A percentile compares a stretch with the other conserved stretches of the same genome.
These are phyloP conservation scores for Hypoxylon sp. DNA, from an alignment of 2,329 filamentous ascomycete species.

Conservation along the genomic window DNA sequence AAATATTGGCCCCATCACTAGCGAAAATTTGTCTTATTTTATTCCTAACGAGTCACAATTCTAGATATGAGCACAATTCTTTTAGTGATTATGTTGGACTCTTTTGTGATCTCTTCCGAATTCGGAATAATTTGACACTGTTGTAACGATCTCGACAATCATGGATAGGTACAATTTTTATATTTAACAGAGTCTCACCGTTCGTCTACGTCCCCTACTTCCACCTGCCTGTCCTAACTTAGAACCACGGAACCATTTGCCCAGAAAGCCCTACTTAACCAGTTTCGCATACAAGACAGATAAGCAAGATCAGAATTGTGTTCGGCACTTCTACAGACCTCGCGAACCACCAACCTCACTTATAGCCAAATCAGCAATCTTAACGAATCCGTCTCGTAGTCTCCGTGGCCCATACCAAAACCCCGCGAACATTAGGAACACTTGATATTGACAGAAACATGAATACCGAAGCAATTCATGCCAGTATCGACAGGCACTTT, in stretches of 20 bases:
- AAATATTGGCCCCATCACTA: no score
- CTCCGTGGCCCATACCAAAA: background rate
- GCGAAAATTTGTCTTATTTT: no score
- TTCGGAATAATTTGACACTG: background rate
- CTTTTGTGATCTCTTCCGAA: background rate
- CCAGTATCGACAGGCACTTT: background rate
- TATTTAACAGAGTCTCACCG: background rate
- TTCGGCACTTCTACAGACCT: background rate
- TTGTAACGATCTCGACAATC: background rate
- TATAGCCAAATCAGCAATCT: background rate
- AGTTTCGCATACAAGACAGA: background rate
- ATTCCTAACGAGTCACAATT: background rate
- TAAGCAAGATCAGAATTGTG: background rate
- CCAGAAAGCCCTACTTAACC: background rate
- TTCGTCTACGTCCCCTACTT: background rate
- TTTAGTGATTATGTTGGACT: background rate
- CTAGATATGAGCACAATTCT: background rate
- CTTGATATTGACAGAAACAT: background rate
- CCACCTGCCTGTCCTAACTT: background rate
- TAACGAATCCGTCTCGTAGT: background rate
- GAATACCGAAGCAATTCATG: background rate
- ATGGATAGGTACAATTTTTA: no score
- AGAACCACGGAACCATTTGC: background rate
- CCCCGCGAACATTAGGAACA: background rate
- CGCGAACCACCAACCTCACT: background rate